Base-by-base conservation (phyloP, 495 filamentous ascomycete genomes). In the Patellaria atrata region DNA sequence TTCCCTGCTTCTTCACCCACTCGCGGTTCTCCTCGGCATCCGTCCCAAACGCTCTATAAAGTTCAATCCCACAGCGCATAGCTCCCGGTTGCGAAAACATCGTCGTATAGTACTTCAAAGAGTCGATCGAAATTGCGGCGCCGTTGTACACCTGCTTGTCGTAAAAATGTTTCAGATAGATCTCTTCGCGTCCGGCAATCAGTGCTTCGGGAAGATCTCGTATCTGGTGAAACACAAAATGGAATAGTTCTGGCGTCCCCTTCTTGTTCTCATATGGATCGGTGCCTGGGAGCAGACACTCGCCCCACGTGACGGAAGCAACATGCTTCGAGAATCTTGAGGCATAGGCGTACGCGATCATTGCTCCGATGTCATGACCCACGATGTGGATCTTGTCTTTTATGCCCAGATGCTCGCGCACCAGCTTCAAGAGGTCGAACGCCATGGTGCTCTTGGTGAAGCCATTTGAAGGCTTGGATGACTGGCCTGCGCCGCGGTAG, bases 291-390 rank as follows among this genome's bases (percentile, higher is more conserved):
- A 65, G 47, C 4, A 60, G 58, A 30, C 57, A 64, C 33, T 65
- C 61, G 14, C 62, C 62, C 57, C 60, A 67, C 12, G 47, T 52
- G 19, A 64, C 40, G 27, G 48, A 59, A 3, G 51, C 53, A 3
- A 50, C 45, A 12, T 48, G 33, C 0, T 51, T 36, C 0, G 55
- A 47, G 33, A 55, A 53, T 6, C 43, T 53, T 2, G 45, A 37
- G 3, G 50, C 60, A 38, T 61, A 58, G 2, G 57, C 52, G 26
- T 53, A 56, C 1, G 62, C 60, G 27, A 63, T 54, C 56, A 65
- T 61, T 17, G 57, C 60, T 1, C 61, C 61, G 35, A 65, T 64
- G 40, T 65, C 63, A 33, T 67, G 59, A 12, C 62, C 61, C 1
- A 64, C 54, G 2, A 66, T 35, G 26, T 65, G 62, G 5, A 64